Evolutionary conservation across 441 rosid species (phyloP).

Genomic region (Brassica hybrid): DNA sequence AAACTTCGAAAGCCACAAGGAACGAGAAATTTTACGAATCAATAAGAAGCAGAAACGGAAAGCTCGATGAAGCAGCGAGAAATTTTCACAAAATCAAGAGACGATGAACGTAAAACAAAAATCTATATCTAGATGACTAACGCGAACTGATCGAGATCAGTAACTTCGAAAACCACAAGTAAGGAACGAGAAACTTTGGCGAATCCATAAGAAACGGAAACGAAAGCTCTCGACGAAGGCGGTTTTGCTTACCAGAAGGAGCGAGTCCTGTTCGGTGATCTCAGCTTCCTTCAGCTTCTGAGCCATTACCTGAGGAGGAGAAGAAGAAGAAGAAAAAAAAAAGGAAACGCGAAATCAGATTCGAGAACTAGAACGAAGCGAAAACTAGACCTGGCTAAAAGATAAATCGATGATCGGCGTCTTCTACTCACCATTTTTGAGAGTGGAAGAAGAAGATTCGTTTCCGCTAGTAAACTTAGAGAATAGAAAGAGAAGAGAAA

Average conservation of each 20-base stretch:
- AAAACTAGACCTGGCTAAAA: neutral
- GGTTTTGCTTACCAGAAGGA: slow-evolving; percentile 68
- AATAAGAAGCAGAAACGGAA: slow-evolving; percentile 7
- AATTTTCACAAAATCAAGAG: neutral
- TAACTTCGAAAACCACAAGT: slow-evolving; percentile 6
- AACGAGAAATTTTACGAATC: neutral
- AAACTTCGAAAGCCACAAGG: neutral
- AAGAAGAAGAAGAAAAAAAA: neutral
- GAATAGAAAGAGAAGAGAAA: neutral
- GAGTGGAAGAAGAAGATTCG: slow-evolving; percentile 19
- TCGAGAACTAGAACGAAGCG: slow-evolving; percentile 1
- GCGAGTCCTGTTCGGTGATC: slow-evolving; percentile 97
- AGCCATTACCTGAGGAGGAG: slow-evolving; percentile 62
- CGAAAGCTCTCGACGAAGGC: slow-evolving; percentile 10
- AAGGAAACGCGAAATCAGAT: slow-evolving; percentile 6
- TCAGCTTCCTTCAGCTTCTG: slow-evolving; percentile 90
- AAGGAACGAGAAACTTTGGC: neutral
- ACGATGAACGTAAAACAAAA: neutral
- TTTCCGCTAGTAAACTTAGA: neutral
- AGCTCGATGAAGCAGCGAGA: slow-evolving; percentile 2
- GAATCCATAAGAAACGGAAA: slow-evolving; percentile 1
- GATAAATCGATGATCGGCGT: slow-evolving; percentile 16
- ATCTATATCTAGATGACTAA: neutral
- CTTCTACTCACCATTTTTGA: slow-evolving; percentile 58
- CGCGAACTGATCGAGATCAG: neutral